A percentile compares a stretch with the other conserved stretches of the same genome.
These are phyloP conservation scores for Cytospora piceicola DNA, from an alignment of 2,329 filamentous ascomycete genomes.

Conservation along the genomic window DNA sequence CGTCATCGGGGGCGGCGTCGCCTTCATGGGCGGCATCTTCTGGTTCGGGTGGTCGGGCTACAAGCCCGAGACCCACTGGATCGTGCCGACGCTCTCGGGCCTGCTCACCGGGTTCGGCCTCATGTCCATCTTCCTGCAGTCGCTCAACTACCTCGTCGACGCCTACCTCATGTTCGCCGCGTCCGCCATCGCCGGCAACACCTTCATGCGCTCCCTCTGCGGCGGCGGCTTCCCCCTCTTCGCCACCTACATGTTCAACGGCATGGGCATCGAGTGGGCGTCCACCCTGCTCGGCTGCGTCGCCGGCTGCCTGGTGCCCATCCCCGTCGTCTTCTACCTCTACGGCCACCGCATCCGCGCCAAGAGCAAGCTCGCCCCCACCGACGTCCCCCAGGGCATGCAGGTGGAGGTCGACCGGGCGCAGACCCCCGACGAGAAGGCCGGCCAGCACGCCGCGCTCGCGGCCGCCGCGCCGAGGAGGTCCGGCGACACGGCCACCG, in stretches of 20 bases:
- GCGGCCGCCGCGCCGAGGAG: conserved; percentile 26
- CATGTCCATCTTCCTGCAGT: conserved; percentile 80
- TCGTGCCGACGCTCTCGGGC: conserved; percentile 64
- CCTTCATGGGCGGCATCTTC: conserved; percentile 69
- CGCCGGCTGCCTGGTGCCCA: conserved; percentile 60
- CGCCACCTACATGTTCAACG: conserved; percentile 69
- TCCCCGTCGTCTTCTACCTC: conserved; percentile 65
- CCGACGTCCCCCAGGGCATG: conserved; percentile 32
- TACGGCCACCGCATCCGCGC: conserved; percentile 62
- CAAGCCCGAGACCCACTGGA: conserved; percentile 62
- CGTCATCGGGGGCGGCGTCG: conserved; percentile 61
- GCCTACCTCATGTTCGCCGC: conserved; percentile 75
- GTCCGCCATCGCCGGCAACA: conserved; percentile 81
- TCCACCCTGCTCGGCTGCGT: conserved; percentile 65
- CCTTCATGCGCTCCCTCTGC: conserved; percentile 76
- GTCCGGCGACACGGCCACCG: conserved; percentile 33
- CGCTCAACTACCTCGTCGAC: conserved; percentile 81
- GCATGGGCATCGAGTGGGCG: conserved; percentile 65
- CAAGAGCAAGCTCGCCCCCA: conserved; percentile 62
- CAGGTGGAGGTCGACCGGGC: conserved; percentile 6
- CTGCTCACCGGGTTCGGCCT: conserved; percentile 74
- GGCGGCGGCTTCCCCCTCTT: conserved; percentile 83
- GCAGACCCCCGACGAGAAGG: conserved; percentile 23
- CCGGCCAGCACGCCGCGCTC: conserved; percentile 27
- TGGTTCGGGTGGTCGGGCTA: conserved; percentile 79